Conservation (phyloP, 116 monocot genomes). For the Dioscorea cayenensis region DNA sequence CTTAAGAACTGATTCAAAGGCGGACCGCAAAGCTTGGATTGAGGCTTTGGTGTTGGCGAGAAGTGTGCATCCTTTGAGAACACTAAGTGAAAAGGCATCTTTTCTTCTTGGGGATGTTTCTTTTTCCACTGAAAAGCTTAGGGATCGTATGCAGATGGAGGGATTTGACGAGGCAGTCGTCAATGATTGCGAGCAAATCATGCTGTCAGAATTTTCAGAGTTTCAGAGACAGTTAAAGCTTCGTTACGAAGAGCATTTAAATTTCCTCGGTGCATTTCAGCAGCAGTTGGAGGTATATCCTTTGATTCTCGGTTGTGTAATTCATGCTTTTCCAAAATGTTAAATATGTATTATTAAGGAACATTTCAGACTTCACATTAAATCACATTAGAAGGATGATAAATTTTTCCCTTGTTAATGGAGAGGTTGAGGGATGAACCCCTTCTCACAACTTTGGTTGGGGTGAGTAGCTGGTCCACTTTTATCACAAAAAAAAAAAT, state of each 20-base stretch:
- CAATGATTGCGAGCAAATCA: constrained; percentile 79
- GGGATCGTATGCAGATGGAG: constrained; percentile 56
- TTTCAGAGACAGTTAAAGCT: constrained; percentile 34
- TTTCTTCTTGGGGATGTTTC: constrained; percentile 39
- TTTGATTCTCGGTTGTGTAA: not conserved
- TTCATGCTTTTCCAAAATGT: not conserved
- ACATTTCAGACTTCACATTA: too few relatives aligned
- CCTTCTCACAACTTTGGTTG: too few relatives aligned
- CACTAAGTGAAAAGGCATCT: constrained; percentile 21
- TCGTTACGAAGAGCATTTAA: constrained; percentile 46
- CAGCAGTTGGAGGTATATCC: constrained; percentile 51
- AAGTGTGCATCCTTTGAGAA: constrained; percentile 27
- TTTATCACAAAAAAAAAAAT: too few relatives aligned
- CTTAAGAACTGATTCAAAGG: constrained; percentile 60
- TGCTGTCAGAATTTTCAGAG: constrained; percentile 66
- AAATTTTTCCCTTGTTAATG: too few relatives aligned
- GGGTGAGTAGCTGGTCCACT: too few relatives aligned
- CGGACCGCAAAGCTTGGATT: constrained; percentile 77
- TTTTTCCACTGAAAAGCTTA: constrained; percentile 72
- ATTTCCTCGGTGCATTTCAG: constrained; percentile 22
- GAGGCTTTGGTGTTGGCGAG: constrained; percentile 68
- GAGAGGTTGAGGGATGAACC: too few relatives aligned
- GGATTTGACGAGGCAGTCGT: constrained; percentile 55
- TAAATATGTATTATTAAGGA: not conserved
- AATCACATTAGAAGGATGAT: too few relatives aligned